Conservation (phyloP, 306 rosid species). For the Phaseolus lunatus region DNA sequence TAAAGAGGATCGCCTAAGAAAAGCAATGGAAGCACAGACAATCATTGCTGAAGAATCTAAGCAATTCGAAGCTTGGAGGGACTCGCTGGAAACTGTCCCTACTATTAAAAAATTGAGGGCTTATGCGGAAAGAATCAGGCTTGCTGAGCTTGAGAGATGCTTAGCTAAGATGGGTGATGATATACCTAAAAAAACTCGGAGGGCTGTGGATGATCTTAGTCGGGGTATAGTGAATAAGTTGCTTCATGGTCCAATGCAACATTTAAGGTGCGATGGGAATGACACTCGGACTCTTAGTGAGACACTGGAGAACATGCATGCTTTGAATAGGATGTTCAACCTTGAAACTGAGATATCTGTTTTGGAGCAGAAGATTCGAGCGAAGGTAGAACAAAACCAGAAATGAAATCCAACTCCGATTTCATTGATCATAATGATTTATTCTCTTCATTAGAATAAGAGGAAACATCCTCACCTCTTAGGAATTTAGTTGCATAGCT, state of each 20-base stretch:
- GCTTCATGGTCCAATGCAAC: slow-evolving; percentile 99
- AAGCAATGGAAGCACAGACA: slow-evolving; percentile 96
- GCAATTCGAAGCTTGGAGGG: slow-evolving; percentile 98
- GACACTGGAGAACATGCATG: slow-evolving; percentile 98
- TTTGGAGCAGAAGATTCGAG: slow-evolving; percentile 92
- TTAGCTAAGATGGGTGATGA: slow-evolving; percentile 97
- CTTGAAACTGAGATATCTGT: slow-evolving; percentile 90
- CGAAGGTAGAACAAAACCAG: slow-evolving; percentile 92
- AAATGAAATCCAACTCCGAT: slow-evolving; percentile 55
- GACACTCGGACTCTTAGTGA: slow-evolving; percentile 90
- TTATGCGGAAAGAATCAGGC: slow-evolving; percentile 94
- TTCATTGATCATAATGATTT: slow-evolving; percentile 51
- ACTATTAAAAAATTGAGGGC: slow-evolving; percentile 96
- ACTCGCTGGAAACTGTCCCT: slow-evolving; percentile 96
- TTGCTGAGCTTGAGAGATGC: slow-evolving; percentile 92
- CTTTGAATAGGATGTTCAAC: slow-evolving; percentile 97
- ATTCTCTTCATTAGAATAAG: slow-evolving; percentile 58
- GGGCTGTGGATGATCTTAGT: slow-evolving; percentile 96
- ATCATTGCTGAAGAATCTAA: slow-evolving; percentile 91
- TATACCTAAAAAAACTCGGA: slow-evolving; percentile 84
- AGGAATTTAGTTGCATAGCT: slow-evolving; percentile 49
- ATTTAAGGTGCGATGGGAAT: slow-evolving; percentile 94
- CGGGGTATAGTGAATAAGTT: slow-evolving; percentile 95
- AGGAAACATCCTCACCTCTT: slow-evolving; percentile 56
- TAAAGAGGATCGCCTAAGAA: slow-evolving; percentile 89